Evolutionary conservation across 1,139 yeast species (phyloP).

Genomic region (Nakaseomyces sp.): DNA sequence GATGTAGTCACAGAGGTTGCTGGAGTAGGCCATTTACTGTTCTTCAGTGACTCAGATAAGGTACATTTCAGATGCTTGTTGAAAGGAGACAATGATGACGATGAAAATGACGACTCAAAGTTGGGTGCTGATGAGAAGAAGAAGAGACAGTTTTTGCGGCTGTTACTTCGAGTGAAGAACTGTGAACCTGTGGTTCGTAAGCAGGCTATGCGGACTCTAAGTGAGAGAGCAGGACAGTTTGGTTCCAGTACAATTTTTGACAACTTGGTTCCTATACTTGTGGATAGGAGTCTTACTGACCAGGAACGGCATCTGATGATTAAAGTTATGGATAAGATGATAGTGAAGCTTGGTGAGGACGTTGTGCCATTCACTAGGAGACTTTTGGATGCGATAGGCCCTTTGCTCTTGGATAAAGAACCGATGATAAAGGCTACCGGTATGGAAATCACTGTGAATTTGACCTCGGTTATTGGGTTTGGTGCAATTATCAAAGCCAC

Average conservation of each 20-base stretch:
- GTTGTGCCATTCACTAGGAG: constrained; percentile 69
- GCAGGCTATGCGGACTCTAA: constrained; percentile 57
- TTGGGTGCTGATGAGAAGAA: constrained; percentile 46
- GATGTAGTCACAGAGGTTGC: constrained; percentile 49
- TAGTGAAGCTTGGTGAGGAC: constrained; percentile 52
- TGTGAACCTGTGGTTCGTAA: constrained; percentile 65
- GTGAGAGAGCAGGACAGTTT: constrained; percentile 53
- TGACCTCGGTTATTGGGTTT: constrained; percentile 77
- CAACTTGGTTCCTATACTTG: constrained; percentile 61
- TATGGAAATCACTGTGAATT: constrained; percentile 63
- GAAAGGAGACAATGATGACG: constrained; percentile 22
- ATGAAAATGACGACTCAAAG: constrained; percentile 27
- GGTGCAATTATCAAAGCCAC: constrained; percentile 67
- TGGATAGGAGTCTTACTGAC: constrained; percentile 67
- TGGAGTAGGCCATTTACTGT: constrained; percentile 54
- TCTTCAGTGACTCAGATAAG: constrained; percentile 63
- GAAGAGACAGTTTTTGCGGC: constrained; percentile 54
- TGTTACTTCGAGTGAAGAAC: constrained; percentile 65
- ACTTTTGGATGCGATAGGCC: constrained; percentile 66
- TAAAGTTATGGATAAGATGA: constrained; percentile 61
- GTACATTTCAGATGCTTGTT: constrained; percentile 62
- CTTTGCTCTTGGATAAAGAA: constrained; percentile 75
- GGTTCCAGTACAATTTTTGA: constrained; percentile 68
- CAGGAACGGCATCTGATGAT: constrained; percentile 78
- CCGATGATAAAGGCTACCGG: constrained; percentile 66